phyloP scores from a whole-genome alignment of 2,329 filamentous ascomycete genomes.

The Alternaria arbusti region DNA sequence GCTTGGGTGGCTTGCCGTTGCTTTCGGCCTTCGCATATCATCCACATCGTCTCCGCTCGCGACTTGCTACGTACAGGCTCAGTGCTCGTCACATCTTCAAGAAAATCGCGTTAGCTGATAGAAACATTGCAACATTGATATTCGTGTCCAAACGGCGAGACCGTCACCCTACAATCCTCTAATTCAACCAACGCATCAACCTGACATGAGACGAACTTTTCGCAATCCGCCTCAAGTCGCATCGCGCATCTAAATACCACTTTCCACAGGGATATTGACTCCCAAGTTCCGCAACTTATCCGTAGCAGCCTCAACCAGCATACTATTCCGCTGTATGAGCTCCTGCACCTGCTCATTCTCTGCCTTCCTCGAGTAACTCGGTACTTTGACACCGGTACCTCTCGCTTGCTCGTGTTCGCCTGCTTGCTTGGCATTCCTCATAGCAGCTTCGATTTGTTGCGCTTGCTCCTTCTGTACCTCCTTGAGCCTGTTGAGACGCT shows the following conservation, averaged over 20 bases:
- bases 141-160: neutral
- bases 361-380: constrained; percentile 40
- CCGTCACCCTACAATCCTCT: neutral
- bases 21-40: rapidly evolving
- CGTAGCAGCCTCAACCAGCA: constrained; percentile 42
- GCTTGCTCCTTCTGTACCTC: constrained; percentile 60
- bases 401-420: constrained; percentile 18
- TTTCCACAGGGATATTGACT: constrained; percentile 27
- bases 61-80: neutral
- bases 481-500: constrained; percentile 65
- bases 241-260: neutral
- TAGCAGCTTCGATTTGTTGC: constrained; percentile 31
- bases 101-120: neutral
- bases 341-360: constrained; percentile 45
- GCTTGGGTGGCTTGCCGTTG: neutral
- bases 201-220: neutral
- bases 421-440: constrained; percentile 20
- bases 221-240: neutral
- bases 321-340: constrained; percentile 41
- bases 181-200: neutral
- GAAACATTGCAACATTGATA: neutral
- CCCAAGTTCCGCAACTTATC: constrained; percentile 38
- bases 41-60: neutral
- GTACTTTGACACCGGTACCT: constrained; percentile 33
- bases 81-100: neutral